Evolutionary conservation across 2,329 filamentous ascomycete species (phyloP).

Genomic region (Gaeumannomyces sp.): DNA sequence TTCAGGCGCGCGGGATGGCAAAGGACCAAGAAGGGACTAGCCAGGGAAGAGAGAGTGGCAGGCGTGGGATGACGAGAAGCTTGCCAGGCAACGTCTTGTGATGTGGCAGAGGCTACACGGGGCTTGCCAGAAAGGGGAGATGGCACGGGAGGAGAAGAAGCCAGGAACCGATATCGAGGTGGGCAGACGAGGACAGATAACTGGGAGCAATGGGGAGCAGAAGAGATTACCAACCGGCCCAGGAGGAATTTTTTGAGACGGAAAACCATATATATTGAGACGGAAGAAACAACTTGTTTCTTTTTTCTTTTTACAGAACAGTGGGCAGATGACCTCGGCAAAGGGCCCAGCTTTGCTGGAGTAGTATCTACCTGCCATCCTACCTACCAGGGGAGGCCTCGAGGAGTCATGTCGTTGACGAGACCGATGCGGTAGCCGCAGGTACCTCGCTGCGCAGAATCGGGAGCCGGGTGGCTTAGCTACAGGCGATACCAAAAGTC

Average conservation of each 20-base stretch:
- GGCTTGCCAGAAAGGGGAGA: not conserved
- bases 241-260: not conserved
- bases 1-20: not conserved
- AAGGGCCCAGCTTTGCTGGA: not conserved
- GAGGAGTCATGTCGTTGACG: not conserved
- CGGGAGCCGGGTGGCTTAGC: no score
- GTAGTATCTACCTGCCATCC: not conserved
- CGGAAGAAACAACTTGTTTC: not conserved
- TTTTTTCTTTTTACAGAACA: not conserved
- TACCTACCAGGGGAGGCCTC: not conserved
- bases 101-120: not conserved
- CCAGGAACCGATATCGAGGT: not conserved
- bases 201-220: not conserved
- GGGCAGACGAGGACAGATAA: not conserved
- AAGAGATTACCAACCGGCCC: not conserved
- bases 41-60: not conserved
- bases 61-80: not conserved
- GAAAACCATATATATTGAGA: not conserved
- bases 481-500: not conserved
- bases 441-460: not conserved
- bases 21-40: not conserved
- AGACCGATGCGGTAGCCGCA: not conserved
- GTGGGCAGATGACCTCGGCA: not conserved
- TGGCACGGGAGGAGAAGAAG: not conserved
- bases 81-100: not conserved